A percentile compares a stretch with the other conserved stretches of the same genome.
phyloP scores from a whole-genome alignment of 352 stramenopile species.

The Phytophthora crassamura region DNA sequence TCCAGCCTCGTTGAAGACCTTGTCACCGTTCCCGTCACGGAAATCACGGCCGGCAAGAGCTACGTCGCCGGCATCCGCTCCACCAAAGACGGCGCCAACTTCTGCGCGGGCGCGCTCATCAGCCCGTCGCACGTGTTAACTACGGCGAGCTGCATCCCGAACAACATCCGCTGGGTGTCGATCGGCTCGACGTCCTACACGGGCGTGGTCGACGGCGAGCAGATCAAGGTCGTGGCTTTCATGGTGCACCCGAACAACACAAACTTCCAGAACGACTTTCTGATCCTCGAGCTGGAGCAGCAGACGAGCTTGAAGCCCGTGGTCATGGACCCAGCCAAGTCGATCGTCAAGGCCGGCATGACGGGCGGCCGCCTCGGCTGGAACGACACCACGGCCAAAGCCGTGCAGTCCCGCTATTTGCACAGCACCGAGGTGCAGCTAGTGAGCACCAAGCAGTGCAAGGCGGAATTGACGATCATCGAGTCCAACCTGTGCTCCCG shows the following conservation, averaged over 20 bases:
- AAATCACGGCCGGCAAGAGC: slow-evolving; percentile 44
- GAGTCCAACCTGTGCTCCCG: slow-evolving; percentile 62
- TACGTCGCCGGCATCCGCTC: slow-evolving; percentile 47
- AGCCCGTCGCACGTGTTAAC: slow-evolving; percentile 45
- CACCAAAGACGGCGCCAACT: slow-evolving; percentile 35
- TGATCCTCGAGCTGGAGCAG: slow-evolving; percentile 56
- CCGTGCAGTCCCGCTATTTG: slow-evolving; percentile 46
- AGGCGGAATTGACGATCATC: slow-evolving; percentile 36
- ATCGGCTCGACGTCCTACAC: slow-evolving; percentile 56
- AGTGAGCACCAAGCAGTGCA: slow-evolving; percentile 48
- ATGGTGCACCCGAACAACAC: slow-evolving; percentile 50
- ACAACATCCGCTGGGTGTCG: slow-evolving; percentile 55
- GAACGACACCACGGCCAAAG: slow-evolving; percentile 46
- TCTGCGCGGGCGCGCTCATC: slow-evolving; percentile 52
- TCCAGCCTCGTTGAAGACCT: slow-evolving; percentile 22
- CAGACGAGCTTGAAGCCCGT: slow-evolving; percentile 45
- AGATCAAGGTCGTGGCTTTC: slow-evolving; percentile 52
- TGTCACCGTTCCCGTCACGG: slow-evolving; percentile 21
- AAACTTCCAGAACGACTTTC: slow-evolving; percentile 51
- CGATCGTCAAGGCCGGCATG: slow-evolving; percentile 41
- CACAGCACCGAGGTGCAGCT: slow-evolving; percentile 53
- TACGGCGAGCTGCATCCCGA: slow-evolving; percentile 48
- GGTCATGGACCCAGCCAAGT: slow-evolving; percentile 33
- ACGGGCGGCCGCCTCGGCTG: slow-evolving; percentile 46
- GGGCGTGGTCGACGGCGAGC: slow-evolving; percentile 47